Conservation (phyloP, 1,284 basidiomycete species). For the Cryptococcus maquisensis region DNA sequence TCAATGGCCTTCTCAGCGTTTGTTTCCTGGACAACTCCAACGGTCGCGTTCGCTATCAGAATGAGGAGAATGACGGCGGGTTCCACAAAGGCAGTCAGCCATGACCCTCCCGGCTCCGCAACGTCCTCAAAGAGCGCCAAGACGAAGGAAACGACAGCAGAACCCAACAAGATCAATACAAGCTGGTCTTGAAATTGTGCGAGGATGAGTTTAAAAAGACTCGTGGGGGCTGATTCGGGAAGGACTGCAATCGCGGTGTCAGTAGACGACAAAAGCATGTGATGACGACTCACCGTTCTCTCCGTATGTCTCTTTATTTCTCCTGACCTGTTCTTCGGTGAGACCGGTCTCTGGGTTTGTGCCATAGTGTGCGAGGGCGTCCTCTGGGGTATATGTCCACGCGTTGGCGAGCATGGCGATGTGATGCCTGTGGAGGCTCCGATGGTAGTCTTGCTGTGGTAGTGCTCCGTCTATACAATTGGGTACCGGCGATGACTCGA, state of each 20-base stretch:
- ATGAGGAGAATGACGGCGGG: conserved; percentile 89
- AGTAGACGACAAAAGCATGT: not conserved
- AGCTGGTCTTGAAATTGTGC: conserved; percentile 98
- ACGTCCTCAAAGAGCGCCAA: conserved; percentile 79
- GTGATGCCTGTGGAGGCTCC: too few species aligned
- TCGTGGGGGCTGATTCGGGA: conserved; percentile 82
- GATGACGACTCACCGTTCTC: conserved; percentile 63
- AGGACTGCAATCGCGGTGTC: conserved; percentile 57
- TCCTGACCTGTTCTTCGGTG: conserved; percentile 50
- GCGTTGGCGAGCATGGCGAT: conserved; percentile 44
- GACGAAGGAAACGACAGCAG: conserved; percentile 83
- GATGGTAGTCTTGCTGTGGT: too few species aligned
- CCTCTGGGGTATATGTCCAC: conserved; percentile 45
- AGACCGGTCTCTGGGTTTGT: conserved; percentile 38
- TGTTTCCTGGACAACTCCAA: conserved; percentile 90
- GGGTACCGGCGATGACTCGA: too few species aligned
- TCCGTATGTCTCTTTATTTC: conserved; percentile 74
- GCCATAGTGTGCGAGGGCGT: conserved; percentile 43
- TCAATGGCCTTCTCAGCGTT: conserved; percentile 94
- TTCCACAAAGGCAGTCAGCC: conserved; percentile 77
- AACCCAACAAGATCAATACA: conserved; percentile 86
- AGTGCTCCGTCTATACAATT: too few species aligned
- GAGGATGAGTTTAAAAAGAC: conserved; percentile 87
- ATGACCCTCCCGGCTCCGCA: conserved; percentile 56
- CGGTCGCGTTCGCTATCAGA: conserved; percentile 85